phyloP scores from a whole-genome alignment of 2,329 filamentous ascomycete species.

The Talaromyces sp. region DNA sequence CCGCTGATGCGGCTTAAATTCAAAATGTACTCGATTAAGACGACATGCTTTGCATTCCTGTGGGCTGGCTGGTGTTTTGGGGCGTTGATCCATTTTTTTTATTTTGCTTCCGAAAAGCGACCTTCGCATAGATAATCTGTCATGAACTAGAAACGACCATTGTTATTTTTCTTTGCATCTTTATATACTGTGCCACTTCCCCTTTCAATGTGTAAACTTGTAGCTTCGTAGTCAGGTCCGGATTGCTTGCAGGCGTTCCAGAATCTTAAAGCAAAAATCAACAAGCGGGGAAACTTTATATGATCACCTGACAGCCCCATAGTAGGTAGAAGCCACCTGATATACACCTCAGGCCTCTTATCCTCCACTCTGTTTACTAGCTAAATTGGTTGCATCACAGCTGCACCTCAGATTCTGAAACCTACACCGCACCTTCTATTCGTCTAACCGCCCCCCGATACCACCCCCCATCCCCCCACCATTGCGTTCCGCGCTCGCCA shows the following conservation, averaged over 20 bases:
- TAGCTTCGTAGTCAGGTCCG: not conserved
- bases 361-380: not conserved
- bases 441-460: not conserved
- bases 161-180: conserved; percentile 1
- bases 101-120: conserved; percentile 22
- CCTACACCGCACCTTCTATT: not conserved
- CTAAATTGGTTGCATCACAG: conserved; percentile 3
- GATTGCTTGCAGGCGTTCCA: not conserved
- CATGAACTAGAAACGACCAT: conserved; percentile 31
- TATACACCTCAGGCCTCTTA: conserved; percentile 2
- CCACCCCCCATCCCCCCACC: conserved; percentile 8
- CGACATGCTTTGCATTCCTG: conserved; percentile 28
- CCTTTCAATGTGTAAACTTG: too few species aligned
- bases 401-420: conserved; percentile 3
- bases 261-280: not conserved
- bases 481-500: conserved; percentile 25
- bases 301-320: conserved; percentile 4
- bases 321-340: not conserved
- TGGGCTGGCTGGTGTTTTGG: conserved; percentile 23
- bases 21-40: conserved; percentile 10
- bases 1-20: conserved; percentile 72
- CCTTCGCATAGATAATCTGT: conserved; percentile 28
- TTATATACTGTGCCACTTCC: too few species aligned
- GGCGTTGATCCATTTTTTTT: conserved; percentile 13
- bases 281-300: not conserved